A percentile compares a stretch with the other conserved stretches of the same genome.
These are phyloP conservation scores for Elsinoe perseae DNA, from an alignment of 2,329 filamentous ascomycete genomes.

Conservation along the genomic window DNA sequence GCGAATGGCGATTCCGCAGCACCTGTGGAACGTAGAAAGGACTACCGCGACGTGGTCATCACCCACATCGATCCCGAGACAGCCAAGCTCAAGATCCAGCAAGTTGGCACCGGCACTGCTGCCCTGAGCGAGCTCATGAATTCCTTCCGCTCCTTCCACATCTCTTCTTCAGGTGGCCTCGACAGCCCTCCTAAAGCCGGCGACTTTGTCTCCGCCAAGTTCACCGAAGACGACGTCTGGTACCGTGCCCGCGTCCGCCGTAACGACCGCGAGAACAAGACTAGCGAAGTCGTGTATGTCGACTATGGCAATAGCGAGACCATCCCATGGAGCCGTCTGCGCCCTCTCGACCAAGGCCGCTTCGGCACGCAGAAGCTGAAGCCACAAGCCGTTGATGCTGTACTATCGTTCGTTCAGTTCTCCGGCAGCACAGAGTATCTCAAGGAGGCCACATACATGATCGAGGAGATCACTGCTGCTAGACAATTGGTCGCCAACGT, in stretches of 20 bases:
- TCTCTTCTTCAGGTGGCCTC: constrained; percentile 74
- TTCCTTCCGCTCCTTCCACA: constrained; percentile 83
- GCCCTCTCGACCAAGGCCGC: constrained; percentile 68
- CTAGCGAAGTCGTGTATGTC: constrained; percentile 85
- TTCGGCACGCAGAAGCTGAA: constrained; percentile 78
- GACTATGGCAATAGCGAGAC: constrained; percentile 95
- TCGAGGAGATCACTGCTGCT: constrained; percentile 62
- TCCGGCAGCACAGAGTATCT: constrained; percentile 78
- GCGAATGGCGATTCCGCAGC: constrained; percentile 39
- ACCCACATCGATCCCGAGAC: constrained; percentile 75
- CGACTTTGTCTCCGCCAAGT: constrained; percentile 84
- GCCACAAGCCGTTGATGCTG: constrained; percentile 78
- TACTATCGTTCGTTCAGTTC: constrained; percentile 81
- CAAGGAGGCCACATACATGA: constrained; percentile 65
- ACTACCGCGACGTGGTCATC: constrained; percentile 90
- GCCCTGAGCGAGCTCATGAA: constrained; percentile 82
- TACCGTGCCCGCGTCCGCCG: constrained; percentile 86
- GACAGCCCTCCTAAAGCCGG: constrained; percentile 76
- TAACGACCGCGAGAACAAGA: constrained; percentile 84
- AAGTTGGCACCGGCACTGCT: constrained; percentile 77
- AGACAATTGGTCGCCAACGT: constrained; percentile 82
- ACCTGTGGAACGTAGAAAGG: constrained; percentile 59
- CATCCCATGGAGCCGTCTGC: constrained; percentile 74
- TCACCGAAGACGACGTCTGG: constrained; percentile 84
- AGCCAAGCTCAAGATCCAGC: constrained; percentile 81